Evolutionary conservation across 2,329 filamentous ascomycete species (phyloP).

Genomic region (Xylariales sp.): DNA sequence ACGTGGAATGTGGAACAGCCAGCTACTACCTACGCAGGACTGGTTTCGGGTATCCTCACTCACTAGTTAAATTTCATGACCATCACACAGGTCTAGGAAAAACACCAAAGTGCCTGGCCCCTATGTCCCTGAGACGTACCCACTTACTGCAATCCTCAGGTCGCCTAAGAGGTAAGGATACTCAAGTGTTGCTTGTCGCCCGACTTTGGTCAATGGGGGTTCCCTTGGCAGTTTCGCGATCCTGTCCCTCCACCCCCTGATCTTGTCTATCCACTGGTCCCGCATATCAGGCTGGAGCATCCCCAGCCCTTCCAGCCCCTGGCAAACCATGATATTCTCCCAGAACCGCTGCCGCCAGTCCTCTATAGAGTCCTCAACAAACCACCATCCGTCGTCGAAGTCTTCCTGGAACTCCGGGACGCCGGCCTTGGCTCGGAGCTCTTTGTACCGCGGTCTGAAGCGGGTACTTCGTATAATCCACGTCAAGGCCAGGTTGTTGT

Average conservation of each 20-base stretch:
- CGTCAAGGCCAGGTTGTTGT: slow-evolving; percentile 21
- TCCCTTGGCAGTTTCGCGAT: slow-evolving; percentile 31
- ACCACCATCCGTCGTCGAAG: slow-evolving; percentile 16
- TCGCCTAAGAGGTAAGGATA: slow-evolving; percentile 38
- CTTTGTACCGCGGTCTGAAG: slow-evolving; percentile 20
- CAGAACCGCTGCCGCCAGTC: slow-evolving; percentile 30
- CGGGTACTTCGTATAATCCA: slow-evolving; percentile 29
- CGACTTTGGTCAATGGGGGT: slow-evolving; percentile 17
- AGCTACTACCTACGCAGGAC: too few species aligned
- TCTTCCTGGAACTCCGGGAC: slow-evolving; percentile 22
- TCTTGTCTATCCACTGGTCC: slow-evolving; percentile 28
- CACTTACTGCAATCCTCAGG: slow-evolving; percentile 11
- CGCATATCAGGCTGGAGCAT: slow-evolving; percentile 30
- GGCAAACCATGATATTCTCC: slow-evolving; percentile 37
- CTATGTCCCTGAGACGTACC: too few species aligned
- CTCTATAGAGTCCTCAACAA: neutral
- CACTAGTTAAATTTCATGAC: too few species aligned
- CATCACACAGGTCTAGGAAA: too few species aligned
- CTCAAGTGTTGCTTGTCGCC: slow-evolving; percentile 24
- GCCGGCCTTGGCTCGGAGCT: slow-evolving; percentile 24
- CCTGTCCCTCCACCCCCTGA: slow-evolving; percentile 32
- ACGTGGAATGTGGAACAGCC: too few species aligned
- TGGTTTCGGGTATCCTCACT: too few species aligned
- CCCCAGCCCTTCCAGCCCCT: slow-evolving; percentile 35
- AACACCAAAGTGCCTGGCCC: too few species aligned